These are phyloP conservation scores for Lactarius quietus DNA, from an alignment of 768 basidiomycete species.

Conservation along the genomic window DNA sequence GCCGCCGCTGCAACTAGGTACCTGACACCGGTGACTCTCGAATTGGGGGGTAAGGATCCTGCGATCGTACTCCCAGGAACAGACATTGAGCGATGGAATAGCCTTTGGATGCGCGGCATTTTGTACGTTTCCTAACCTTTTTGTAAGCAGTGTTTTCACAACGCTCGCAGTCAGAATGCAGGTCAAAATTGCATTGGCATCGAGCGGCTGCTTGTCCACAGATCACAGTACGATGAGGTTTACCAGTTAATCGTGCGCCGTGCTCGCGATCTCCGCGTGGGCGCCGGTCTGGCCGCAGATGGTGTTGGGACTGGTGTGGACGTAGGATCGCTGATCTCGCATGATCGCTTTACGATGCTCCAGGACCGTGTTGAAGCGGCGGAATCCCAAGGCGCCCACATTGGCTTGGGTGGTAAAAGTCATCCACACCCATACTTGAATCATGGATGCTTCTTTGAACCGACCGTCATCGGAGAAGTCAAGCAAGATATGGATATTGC, in stretches of 20 bases:
- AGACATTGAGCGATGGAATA: slow-evolving; percentile 74
- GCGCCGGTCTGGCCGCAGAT: slow-evolving; percentile 69
- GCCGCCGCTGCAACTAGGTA: slow-evolving; percentile 80
- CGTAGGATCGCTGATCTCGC: slow-evolving; percentile 63
- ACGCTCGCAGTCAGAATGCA: slow-evolving; percentile 67
- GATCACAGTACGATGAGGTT: slow-evolving; percentile 71
- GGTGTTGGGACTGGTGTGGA: slow-evolving; percentile 75
- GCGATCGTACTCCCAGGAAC: slow-evolving; percentile 85
- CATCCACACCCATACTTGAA: slow-evolving; percentile 64
- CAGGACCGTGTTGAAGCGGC: slow-evolving; percentile 67
- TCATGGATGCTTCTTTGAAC: slow-evolving; percentile 78
- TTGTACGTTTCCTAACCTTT: slow-evolving; percentile 55
- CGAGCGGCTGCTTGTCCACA: slow-evolving; percentile 87
- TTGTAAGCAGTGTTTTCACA: background rate
- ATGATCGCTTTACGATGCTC: slow-evolving; percentile 43
- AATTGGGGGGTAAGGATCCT: slow-evolving; percentile 95
- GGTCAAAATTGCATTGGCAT: slow-evolving; percentile 99
- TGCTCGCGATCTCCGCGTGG: slow-evolving; percentile 66
- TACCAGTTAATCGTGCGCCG: slow-evolving; percentile 61
- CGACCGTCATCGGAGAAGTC: slow-evolving; percentile 84
- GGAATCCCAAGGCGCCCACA: slow-evolving; percentile 57
- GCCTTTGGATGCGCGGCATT: slow-evolving; percentile 85
- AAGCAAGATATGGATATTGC: slow-evolving; percentile 70
- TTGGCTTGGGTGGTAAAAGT: slow-evolving; percentile 60
- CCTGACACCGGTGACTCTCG: slow-evolving; percentile 88